Conservation (phyloP, 1,139 yeast genomes). For the Candida sanyaensis region DNA sequence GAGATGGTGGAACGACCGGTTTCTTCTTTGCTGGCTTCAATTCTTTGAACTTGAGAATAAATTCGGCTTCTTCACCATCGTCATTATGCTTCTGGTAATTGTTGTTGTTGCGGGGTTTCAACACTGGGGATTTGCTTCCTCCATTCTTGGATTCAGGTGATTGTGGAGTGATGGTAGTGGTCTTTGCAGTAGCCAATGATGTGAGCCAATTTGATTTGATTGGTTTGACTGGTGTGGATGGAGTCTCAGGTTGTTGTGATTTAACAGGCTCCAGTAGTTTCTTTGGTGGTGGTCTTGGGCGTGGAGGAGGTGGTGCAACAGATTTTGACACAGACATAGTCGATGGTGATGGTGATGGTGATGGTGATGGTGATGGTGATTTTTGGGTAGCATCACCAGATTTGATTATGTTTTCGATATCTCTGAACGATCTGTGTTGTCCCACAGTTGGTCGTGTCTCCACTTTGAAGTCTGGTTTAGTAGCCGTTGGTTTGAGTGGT, state of each 20-base stretch:
- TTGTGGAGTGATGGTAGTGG: slow-evolving; percentile 9
- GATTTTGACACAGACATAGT: neutral
- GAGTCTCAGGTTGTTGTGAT: slow-evolving; percentile 5
- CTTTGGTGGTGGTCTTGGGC: slow-evolving; percentile 11
- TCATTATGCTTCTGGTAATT: neutral
- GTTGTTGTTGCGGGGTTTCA: neutral
- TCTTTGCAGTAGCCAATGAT: slow-evolving; percentile 6
- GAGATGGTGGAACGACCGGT: slow-evolving; percentile 1
- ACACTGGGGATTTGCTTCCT: neutral
- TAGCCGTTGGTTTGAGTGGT: neutral
- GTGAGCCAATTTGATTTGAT: slow-evolving; percentile 9
- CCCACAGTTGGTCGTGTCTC: neutral
- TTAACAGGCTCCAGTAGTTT: slow-evolving; percentile 5
- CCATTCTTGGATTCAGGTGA: slow-evolving; percentile 4
- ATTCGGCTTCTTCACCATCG: neutral
- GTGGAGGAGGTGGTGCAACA: slow-evolving; percentile 4
- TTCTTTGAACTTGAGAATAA: neutral
- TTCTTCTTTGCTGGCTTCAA: neutral
- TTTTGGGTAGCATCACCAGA: slow-evolving; percentile 8
- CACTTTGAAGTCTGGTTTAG: neutral
- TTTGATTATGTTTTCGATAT: slow-evolving; percentile 23
- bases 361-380: too few relatives aligned
- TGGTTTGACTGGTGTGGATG: slow-evolving; percentile 1
- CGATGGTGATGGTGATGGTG: too few relatives aligned
- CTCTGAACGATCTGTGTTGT: slow-evolving; percentile 21